phyloP scores from a whole-genome alignment of 2,329 filamentous ascomycete genomes.

The Talaromyces verruculosus region DNA sequence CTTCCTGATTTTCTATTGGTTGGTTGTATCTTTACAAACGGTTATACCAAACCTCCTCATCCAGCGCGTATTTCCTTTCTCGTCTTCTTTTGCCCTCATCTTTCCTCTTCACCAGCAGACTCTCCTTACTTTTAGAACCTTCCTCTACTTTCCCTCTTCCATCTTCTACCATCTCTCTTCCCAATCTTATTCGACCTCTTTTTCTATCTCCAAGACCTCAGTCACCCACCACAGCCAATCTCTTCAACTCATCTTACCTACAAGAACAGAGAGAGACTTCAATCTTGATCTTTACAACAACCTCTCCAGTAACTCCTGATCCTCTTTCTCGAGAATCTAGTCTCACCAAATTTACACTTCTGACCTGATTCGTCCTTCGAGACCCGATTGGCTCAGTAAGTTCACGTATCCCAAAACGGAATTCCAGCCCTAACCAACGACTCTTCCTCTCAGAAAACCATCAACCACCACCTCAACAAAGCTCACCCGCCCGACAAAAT shows the following conservation, averaged over 20 bases:
- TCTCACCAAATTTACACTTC: not conserved
- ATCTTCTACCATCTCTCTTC: not conserved
- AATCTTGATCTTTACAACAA: not conserved
- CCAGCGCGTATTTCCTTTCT: not conserved
- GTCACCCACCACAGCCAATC: not conserved
- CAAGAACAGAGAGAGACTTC: not conserved
- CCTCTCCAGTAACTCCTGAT: not conserved
- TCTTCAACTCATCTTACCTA: not conserved
- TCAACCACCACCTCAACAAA: not conserved
- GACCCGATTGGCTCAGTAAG: not conserved
- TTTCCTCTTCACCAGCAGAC: not conserved
- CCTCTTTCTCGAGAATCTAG: not conserved
- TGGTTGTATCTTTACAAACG: not conserved
- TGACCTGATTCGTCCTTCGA: not conserved
- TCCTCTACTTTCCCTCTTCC: not conserved
- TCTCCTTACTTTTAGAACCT: not conserved
- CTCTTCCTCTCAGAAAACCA: not conserved
- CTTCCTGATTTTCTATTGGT: not conserved
- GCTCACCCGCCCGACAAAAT: constrained; percentile 24
- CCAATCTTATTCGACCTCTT: not conserved
- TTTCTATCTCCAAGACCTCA: not conserved
- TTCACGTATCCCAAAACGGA: not conserved
- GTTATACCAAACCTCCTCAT: not conserved
- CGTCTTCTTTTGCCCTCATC: not conserved
- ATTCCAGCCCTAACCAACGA: not conserved